Base-by-base conservation (phyloP, 192 early-diverging fungal species). In the Backusella macrospora region DNA sequence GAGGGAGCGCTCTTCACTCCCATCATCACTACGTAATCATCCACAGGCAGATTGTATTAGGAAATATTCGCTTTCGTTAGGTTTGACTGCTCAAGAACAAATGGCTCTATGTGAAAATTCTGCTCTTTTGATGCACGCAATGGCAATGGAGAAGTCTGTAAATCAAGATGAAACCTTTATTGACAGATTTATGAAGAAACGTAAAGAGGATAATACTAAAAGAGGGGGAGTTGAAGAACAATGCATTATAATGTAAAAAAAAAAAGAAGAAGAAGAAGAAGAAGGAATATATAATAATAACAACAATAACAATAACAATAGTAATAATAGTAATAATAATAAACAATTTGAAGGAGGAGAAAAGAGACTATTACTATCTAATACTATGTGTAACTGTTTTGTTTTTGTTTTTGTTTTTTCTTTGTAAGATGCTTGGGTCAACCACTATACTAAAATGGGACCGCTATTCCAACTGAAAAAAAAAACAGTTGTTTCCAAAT, bases 61-160 rank as follows among this genome's bases (percentile, higher is more conserved):
- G 23, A 49, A 62, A 39, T 75, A 75, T 44, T 16, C 73, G 1
- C 37, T 69, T 16, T 67, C 73, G 26, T 52, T 75, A 18, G 73
- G 73, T 29, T 44, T 75, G 37, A 75, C 73, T 38, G 16, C 65
- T 7, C 73, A 75, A 34, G 73, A 75, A 55, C 45, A 75, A 23
- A 48, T 23, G 8, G 73, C 73, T 13, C 43, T 75, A 21, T 52
- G 64, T 45, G 52, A 75, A 4, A 75, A 75, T 49, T 66, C 65
- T 21, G 73, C 73, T 4, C 59, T 75, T n/a, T 49, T 75, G 16
- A 40, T 67, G 23, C 73, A 75, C 29, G 55, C 73, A n/a, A 40
- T 75, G 65, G 47, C 67, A 5, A 59, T 59, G 52, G 52, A 59
- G 26, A 59, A 59, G 18, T 59, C 52, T 18, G 52, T 59, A 6